A percentile compares a stretch with the other conserved stretches of the same genome.
Conservation (phyloP, 176 grass and related monocot genomes). For the Lolium rigidum region DNA sequence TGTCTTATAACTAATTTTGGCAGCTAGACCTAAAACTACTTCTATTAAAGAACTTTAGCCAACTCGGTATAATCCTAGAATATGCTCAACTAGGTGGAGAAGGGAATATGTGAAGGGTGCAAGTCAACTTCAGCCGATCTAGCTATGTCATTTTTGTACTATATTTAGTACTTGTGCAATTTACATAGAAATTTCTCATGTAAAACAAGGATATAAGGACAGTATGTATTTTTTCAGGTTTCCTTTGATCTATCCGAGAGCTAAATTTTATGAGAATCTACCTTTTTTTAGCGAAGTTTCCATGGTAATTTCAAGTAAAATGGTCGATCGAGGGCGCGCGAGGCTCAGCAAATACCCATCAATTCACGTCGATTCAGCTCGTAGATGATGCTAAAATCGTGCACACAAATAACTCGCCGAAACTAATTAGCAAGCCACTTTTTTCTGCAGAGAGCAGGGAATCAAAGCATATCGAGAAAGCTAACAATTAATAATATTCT, state of each 20-base stretch:
- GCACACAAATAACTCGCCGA: not conserved
- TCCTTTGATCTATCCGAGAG: not conserved
- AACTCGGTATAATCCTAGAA: too few relatives aligned
- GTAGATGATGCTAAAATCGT: constrained; percentile 11
- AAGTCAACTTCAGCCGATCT: not conserved
- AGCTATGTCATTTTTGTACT: not conserved
- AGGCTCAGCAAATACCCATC: not conserved
- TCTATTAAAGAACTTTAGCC: too few relatives aligned
- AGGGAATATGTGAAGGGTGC: constrained; percentile 16
- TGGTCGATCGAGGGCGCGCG: not conserved
- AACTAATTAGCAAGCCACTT: not conserved
- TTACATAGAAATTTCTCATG: not conserved
- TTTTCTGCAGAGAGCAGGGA: not conserved
- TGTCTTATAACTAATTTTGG: too few relatives aligned
- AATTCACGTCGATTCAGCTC: not conserved
- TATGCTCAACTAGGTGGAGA: constrained; percentile 32
- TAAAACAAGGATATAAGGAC: not conserved
- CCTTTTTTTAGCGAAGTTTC: not conserved
- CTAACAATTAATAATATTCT: not conserved
- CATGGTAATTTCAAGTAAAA: not conserved
- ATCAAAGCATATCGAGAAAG: constrained; percentile 1
- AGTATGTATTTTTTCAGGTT: not conserved
- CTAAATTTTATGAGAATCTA: not conserved
- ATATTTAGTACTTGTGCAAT: not conserved
- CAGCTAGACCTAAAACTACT: too few relatives aligned